Evolutionary conservation across 805 yeast genomes (phyloP).

Genomic region (Metschnikowia drakensbergensis): DNA sequence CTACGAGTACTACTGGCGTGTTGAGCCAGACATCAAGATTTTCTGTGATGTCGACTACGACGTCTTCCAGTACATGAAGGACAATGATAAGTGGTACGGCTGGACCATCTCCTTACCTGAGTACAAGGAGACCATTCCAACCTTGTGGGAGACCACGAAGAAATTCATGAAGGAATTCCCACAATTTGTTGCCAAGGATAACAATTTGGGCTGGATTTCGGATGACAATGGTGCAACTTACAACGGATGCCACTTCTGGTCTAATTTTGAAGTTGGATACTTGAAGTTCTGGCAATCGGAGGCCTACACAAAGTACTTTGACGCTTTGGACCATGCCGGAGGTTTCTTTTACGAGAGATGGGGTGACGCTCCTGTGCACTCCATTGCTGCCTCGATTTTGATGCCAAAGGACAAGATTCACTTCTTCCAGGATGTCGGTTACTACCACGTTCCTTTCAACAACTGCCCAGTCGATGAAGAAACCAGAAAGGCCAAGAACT

Average conservation of each 20-base stretch:
- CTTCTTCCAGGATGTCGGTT: constrained; percentile 79
- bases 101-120: constrained; percentile 24
- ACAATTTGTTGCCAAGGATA: constrained; percentile 18
- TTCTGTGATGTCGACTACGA: constrained; percentile 26
- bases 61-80: constrained; percentile 23
- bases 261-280: constrained; percentile 79
- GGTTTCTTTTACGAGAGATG: constrained; percentile 86
- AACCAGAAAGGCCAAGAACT: constrained; percentile 54
- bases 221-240: constrained; percentile 67
- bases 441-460: constrained; percentile 75
- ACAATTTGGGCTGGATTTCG: constrained; percentile 61
- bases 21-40: constrained; percentile 22
- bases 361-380: constrained; percentile 92
- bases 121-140: constrained; percentile 20
- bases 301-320: constrained; percentile 65
- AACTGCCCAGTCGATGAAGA: constrained; percentile 70
- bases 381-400: constrained; percentile 79
- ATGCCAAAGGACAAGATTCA: constrained; percentile 66
- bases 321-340: constrained; percentile 60
- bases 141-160: constrained; percentile 22
- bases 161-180: constrained; percentile 19
- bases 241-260: constrained; percentile 87
- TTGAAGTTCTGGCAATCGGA: constrained; percentile 70
- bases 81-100: constrained; percentile 22
- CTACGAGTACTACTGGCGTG: constrained; percentile 27